A percentile compares a stretch with the other conserved stretches of the same genome.
Conservation (phyloP, 2,329 filamentous ascomycete genomes). For the Penicillium sp. region DNA sequence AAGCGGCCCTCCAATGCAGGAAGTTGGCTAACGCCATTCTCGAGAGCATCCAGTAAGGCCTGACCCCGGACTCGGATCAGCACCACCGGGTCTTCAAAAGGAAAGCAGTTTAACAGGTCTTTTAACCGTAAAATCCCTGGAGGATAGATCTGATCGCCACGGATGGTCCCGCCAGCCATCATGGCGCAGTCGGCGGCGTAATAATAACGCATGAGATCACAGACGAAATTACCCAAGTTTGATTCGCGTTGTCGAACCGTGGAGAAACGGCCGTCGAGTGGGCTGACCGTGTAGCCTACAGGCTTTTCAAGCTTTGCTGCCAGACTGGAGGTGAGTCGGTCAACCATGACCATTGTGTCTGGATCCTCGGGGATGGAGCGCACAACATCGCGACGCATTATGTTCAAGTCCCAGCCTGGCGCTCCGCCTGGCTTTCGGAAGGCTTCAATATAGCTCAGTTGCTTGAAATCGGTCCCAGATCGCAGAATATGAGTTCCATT, state of each 20-base stretch:
- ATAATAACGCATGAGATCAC: slow-evolving; percentile 83
- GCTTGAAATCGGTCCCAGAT: slow-evolving; percentile 88
- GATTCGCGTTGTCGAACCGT: slow-evolving; percentile 75
- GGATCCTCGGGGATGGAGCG: slow-evolving; percentile 65
- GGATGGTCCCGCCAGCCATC: slow-evolving; percentile 82
- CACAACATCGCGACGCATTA: slow-evolving; percentile 70
- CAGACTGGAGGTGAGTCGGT: slow-evolving; percentile 68
- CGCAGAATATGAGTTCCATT: slow-evolving; percentile 81
- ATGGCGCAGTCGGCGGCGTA: slow-evolving; percentile 77
- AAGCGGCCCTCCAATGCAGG: slow-evolving; percentile 83
- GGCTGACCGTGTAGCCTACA: slow-evolving; percentile 76
- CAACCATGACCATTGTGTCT: slow-evolving; percentile 61
- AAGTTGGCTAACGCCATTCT: slow-evolving; percentile 77
- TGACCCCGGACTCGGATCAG: slow-evolving; percentile 69
- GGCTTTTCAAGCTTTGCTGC: slow-evolving; percentile 77
- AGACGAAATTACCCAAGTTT: slow-evolving; percentile 87
- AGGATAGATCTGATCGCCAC: slow-evolving; percentile 84
- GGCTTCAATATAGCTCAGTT: slow-evolving; percentile 82
- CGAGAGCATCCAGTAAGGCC: slow-evolving; percentile 73
- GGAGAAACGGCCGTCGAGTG: slow-evolving; percentile 81
- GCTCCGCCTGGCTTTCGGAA: slow-evolving; percentile 54
- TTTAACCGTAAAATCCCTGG: slow-evolving; percentile 74
- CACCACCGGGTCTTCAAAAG: slow-evolving; percentile 87
- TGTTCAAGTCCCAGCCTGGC: slow-evolving; percentile 72
- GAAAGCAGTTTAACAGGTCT: slow-evolving; percentile 85